Conservation (phyloP, 257 asterid species). For the Nyctanthes arbortristis region DNA sequence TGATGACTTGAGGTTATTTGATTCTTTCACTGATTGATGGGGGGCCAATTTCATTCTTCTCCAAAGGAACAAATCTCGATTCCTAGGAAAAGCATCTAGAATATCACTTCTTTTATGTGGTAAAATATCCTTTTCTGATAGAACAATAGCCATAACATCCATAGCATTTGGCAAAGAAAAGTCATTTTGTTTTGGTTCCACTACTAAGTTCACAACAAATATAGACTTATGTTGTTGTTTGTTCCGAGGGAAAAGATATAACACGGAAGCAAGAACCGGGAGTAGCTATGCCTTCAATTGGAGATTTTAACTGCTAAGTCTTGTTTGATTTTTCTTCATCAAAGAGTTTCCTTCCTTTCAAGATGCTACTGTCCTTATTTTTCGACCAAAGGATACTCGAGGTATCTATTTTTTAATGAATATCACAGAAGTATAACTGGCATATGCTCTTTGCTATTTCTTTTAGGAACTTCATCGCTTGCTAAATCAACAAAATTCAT, state of each 20-base stretch:
- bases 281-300: constrained; percentile 35
- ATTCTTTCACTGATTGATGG: constrained; percentile 66
- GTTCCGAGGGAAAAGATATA: constrained; percentile 42
- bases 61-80: constrained; percentile 29
- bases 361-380: constrained; percentile 30
- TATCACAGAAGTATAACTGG: constrained; percentile 40
- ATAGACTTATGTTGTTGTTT: constrained; percentile 40
- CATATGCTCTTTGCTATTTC: constrained; percentile 50
- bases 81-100: constrained; percentile 26
- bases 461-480: constrained; percentile 79
- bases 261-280: constrained; percentile 33
- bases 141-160: constrained; percentile 17
- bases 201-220: constrained; percentile 25
- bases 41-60: constrained; percentile 35
- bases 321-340: constrained; percentile 33
- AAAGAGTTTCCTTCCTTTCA: constrained; percentile 73
- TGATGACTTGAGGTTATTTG: constrained; percentile 49
- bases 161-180: too few relatives aligned
- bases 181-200: constrained; percentile 28
- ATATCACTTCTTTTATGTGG: constrained; percentile 15
- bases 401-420: constrained; percentile 43
- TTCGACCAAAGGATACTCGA: constrained; percentile 27
- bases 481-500: constrained; percentile 85
- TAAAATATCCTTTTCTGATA: constrained; percentile 29
- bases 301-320: constrained; percentile 38